A percentile compares a stretch with the other conserved stretches of the same genome.
These are phyloP conservation scores for Metschnikowia baotianmanensis DNA, from an alignment of 805 yeast genomes.

Conservation along the genomic window DNA sequence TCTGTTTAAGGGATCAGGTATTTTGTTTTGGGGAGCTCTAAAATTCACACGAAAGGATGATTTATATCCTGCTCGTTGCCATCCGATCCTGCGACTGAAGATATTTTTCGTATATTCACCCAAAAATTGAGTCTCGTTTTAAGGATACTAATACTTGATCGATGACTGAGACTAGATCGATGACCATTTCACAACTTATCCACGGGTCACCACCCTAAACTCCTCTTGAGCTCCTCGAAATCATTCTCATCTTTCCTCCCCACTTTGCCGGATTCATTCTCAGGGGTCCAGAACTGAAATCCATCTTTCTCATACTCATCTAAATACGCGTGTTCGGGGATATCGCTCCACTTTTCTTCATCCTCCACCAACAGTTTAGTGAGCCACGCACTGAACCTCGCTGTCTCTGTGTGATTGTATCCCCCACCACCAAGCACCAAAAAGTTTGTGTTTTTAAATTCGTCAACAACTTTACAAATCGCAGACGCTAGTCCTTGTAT, in stretches of 20 bases:
- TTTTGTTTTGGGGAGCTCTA: no score
- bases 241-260: conserved; percentile 32
- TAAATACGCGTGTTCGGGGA: conserved; percentile 50
- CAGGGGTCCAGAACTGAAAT: conserved; percentile 48
- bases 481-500: conserved; percentile 45
- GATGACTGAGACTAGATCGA: no score
- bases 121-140: no score
- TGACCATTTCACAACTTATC: no score
- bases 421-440: conserved; percentile 77
- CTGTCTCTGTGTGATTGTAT: conserved; percentile 58
- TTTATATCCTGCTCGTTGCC: no score
- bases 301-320: conserved; percentile 45
- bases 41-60: no score
- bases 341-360: conserved; percentile 37
- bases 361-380: conserved; percentile 27
- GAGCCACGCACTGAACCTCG: conserved; percentile 57
- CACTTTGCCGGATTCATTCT: conserved; percentile 22
- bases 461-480: conserved; percentile 21
- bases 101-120: no score
- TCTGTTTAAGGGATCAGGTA: no score
- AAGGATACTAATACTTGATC: no score
- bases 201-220: no score
- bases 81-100: no score
- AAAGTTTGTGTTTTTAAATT: conserved; percentile 26
- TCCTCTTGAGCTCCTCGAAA: background rate